Evolutionary conservation across 1,139 yeast genomes (phyloP), one percentile per base, ranked within the genome.

Genomic region (Geotrichum restrictum): DNA sequence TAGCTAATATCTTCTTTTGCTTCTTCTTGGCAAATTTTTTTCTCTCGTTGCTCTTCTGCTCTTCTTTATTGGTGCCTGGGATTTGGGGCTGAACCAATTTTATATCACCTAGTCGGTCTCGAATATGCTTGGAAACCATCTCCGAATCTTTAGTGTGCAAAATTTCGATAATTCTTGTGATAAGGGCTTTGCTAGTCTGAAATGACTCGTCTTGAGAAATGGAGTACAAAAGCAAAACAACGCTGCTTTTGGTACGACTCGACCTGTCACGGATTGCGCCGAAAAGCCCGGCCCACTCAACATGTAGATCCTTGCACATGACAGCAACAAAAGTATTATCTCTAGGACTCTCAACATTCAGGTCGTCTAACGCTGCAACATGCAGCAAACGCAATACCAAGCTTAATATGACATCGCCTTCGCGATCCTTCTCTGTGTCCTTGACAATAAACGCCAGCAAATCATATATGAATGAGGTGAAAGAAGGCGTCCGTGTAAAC

Each of bases 1-100:
- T 88, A 1, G 83, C 88, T 78, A 91, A 69, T 44, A 91, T 75
- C 62, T 82, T 85, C 7, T 78, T 80, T 62, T 84, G 88, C 59
- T 95, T 79, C 53, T 79, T 83, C 61, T 81, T 78, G 0, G 96
- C 98, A 29, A 80, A 41, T 29, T 56, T 40, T 43, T 48, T 51
- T 11, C 58, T 8, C 51, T 55, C 3, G 57, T 56, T 48, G 29
- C 31, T 49, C 32, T 48, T 55, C 18, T 49, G 45, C 39, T 52
- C 58, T 16, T 51, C 51, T 33, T 48, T 54, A 38, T 45, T 53
- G 37, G 22, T 52, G 14, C 31, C 53, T 41, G 45, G 48, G n/a
- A 19, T 45, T 11, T 48, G 38, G 11, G 21, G 34, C 24, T 22
- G 52, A n/a, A 40, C 55, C 31, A 48, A 21, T 24, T 44, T 48